Evolutionary conservation across 2,329 filamentous ascomycete genomes (phyloP), one percentile per base, ranked within the genome.

Genomic region (Fusarium sp.): DNA sequence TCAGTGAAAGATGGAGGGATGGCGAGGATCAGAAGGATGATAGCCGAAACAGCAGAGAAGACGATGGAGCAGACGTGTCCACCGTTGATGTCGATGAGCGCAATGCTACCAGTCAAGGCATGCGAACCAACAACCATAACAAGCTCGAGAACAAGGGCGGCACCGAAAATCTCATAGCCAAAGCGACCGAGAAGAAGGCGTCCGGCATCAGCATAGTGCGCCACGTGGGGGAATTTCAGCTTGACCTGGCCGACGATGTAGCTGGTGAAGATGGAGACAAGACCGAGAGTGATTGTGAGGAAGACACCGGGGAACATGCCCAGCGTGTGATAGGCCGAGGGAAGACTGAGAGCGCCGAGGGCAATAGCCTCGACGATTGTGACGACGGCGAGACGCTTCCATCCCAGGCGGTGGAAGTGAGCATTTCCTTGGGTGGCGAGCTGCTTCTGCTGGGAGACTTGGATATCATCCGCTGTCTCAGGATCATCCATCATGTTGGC

Each of bases 101-200:
- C 91, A 74, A 93, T 91, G 46, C 86, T 88, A 72, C 93, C 93
- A 0, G 91, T 93, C 68, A 94, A 82, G 43, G 92, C 85, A 80
- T 94, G 93, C n/a, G 91, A 92, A 32, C 88, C 90, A 81, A 92
- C 90, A 72, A 93, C 87, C 82, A 94, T 92, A 53, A 92, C 82
- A 38, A 94, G 83, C 81, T 93, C 89, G n/a, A 93, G 81, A 25
- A 88, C 83, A 72, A 92, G 90, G 62, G 87, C 90, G 64, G 84
- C 81, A 30, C 90, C 90, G 50, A 92, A 83, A 30, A 94, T 72
- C 77, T 92, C 89, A 67, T 89, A 88, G 2, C 90, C 91, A 49
- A 88, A 83, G 21, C 81, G 83, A 8, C 92, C 92, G 61, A 85
- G 84, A 46, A 94, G 82, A 49, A 93, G 83, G 37, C 87, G 83